These are phyloP conservation scores for Guadua angustifolia DNA, from an alignment of 176 grass and related monocot genomes.

Conservation along the genomic window DNA sequence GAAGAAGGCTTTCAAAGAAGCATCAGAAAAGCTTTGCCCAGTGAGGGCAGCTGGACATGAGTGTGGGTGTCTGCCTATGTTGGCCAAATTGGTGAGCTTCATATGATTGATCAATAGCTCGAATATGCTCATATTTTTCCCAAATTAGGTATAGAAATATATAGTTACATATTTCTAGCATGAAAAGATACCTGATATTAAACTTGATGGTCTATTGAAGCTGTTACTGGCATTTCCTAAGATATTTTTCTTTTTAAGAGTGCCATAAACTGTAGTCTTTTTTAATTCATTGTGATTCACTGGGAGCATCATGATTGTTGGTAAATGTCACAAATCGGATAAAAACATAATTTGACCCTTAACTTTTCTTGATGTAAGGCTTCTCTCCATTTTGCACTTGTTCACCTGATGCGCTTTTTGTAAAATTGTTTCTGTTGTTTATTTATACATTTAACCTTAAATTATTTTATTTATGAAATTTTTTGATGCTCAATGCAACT, in stretches of 20 bases:
- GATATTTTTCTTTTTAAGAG: background rate
- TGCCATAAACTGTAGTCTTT: background rate
- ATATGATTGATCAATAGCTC: constrained; percentile 5
- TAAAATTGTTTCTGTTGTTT: constrained; percentile 12
- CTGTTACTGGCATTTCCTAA: background rate
- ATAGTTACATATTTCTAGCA: background rate
- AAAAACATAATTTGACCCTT: background rate
- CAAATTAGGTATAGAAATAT: constrained; percentile 31
- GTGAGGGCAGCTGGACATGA: constrained; percentile 80
- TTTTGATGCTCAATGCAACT: background rate
- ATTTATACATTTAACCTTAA: constrained; percentile 13
- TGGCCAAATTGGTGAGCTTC: constrained; percentile 76
- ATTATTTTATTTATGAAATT: background rate
- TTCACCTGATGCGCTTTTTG: background rate
- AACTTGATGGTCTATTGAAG: background rate
- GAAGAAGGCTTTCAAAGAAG: constrained; percentile 92
- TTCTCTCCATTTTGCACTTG: constrained; percentile 6
- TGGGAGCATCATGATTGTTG: constrained; percentile 7
- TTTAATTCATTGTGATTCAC: constrained; percentile 9
- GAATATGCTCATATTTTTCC: constrained; percentile 20
- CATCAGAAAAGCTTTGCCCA: constrained; percentile 87
- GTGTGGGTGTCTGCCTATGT: constrained; percentile 85
- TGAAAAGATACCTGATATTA: background rate
- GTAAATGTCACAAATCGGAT: background rate
- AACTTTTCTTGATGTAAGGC: background rate